These are phyloP conservation scores for Eremochloa ophiuroides DNA, from an alignment of 176 grass and related monocot genomes.

Conservation along the genomic window DNA sequence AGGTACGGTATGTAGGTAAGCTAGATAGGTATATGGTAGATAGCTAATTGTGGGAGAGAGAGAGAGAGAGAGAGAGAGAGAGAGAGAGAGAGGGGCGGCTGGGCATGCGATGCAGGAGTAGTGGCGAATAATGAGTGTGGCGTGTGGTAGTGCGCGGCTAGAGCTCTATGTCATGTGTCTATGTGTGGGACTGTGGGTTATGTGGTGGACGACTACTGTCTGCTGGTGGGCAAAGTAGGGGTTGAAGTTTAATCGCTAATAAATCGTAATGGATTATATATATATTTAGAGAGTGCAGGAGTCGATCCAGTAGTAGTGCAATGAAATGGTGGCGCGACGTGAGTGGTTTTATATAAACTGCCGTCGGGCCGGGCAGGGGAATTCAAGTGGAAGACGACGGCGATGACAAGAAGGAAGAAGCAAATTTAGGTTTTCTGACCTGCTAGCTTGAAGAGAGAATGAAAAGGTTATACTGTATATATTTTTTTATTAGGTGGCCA, in stretches of 20 bases:
- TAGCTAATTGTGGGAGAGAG: not conserved
- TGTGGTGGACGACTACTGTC: slow-evolving; percentile 8
- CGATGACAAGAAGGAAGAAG: not conserved
- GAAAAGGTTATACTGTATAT: not conserved
- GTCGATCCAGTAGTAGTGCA: not conserved
- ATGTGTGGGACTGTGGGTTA: not conserved
- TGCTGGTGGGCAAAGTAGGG: slow-evolving; percentile 23
- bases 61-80: not conserved
- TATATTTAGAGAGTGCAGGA: not conserved
- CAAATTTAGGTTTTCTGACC: slow-evolving; percentile 30
- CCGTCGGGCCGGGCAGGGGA: not conserved
- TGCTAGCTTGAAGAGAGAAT: not conserved
- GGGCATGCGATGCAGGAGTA: not conserved
- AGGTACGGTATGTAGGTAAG: not conserved
- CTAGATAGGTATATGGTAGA: not conserved
- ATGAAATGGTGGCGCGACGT: not conserved
- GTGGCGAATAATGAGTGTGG: slow-evolving; percentile 31
- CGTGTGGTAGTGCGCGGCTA: slow-evolving; percentile 21
- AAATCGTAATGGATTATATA: not conserved
- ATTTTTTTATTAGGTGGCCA: not conserved
- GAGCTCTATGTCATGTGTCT: not conserved
- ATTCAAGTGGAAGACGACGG: not conserved
- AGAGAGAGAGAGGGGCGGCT: not conserved
- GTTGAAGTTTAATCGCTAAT: not conserved
- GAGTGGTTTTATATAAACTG: slow-evolving; percentile 6